phyloP scores from a whole-genome alignment of 2,329 filamentous ascomycete genomes.

The Gaeumannomyces sp. region DNA sequence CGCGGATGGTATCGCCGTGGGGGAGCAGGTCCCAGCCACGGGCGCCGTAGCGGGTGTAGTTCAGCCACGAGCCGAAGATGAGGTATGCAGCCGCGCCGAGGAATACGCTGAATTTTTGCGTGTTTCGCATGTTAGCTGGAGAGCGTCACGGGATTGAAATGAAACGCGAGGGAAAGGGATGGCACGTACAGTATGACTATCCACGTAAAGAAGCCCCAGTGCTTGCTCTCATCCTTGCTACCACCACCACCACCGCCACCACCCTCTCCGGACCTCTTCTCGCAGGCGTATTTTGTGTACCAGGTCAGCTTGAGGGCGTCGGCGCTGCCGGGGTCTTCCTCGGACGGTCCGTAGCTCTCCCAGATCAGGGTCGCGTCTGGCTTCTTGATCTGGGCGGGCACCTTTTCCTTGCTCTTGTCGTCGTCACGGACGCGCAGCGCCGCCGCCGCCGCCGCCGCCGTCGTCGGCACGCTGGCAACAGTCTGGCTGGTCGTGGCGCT shows the following conservation, averaged over 20 bases:
- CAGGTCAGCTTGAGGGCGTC: conserved; percentile 72
- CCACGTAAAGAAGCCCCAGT: conserved; percentile 98
- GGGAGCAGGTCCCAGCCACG: conserved; percentile 92
- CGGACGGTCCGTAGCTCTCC: conserved; percentile 57
- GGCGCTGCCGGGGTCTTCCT: conserved; percentile 47
- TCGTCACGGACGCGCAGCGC: conserved; percentile 23
- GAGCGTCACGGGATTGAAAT: too few relatives aligned
- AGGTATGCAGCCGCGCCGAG: conserved; percentile 81
- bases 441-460: conserved; percentile 16
- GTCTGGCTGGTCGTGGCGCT: conserved; percentile 10
- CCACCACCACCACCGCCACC: conserved; percentile 41
- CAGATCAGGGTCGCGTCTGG: conserved; percentile 64
- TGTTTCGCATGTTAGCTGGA: too few relatives aligned
- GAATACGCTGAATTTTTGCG: conserved; percentile 58
- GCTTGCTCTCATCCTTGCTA: conserved; percentile 33
- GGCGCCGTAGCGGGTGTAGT: conserved; percentile 95
- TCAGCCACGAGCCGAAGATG: conserved; percentile 97
- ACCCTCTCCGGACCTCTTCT: conserved; percentile 38
- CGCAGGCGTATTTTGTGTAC: conserved; percentile 83
- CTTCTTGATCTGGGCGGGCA: conserved; percentile 42
- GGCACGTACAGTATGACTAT: conserved; percentile 76
- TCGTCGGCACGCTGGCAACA: conserved; percentile 17
- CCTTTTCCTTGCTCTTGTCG: conserved; percentile 33
- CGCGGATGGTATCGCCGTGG: conserved; percentile 85
- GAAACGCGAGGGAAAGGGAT: conserved; percentile 1